Base-by-base conservation (phyloP, 371 early-diverging fungal species). In the Apophysomyces trapeziformis region DNA sequence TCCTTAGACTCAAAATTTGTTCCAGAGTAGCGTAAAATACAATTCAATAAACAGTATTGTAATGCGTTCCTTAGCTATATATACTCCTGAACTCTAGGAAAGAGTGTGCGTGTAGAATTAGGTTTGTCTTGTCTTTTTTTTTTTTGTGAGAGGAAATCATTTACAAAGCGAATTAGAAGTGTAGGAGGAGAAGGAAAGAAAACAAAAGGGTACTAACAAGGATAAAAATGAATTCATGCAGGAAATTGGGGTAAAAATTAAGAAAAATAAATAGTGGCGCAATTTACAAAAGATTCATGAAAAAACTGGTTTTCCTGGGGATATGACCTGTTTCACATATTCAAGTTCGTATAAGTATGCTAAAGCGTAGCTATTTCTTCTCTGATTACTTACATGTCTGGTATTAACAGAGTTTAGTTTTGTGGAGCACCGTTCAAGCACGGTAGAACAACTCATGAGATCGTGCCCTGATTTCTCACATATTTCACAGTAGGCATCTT, bases 381-480 rank as follows among this genome's bases (percentile, higher is more conserved):
- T 18, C 7, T 12, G n/a, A 47, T n/a, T n/a, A 47, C 47, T 50
- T 50, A 50, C 54, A n/a, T 50, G 54, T 50, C 21, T 26, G 21
- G 16, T 21, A 9, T 50, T 21, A 9, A 50, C 9, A 4, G 21
- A 9, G 9, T 50, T 5, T 21, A 18, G 54, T 50, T 50, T 50
- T 50, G 9, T 50, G 21, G 54, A 50, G 54, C 54, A 50, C 18
- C 54, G 54, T 21, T 50, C 54, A 16, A 21, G 54, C 5, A 50
- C 54, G n/a, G 54, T 50, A 50, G 54, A 21, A 11, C 54, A 50
- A 50, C 54, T 76, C 57, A 85, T 75, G 21, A 89, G 74, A 45
- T 83, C 82, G 58, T 89, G 91, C 5, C 85, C 87, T 32, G 68
- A 69, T 18, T 74, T 67, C 44, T 90, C 88, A 62, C 90, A 90